phyloP scores from a whole-genome alignment of 257 asterid genomes.

The Nicotiana undulata region DNA sequence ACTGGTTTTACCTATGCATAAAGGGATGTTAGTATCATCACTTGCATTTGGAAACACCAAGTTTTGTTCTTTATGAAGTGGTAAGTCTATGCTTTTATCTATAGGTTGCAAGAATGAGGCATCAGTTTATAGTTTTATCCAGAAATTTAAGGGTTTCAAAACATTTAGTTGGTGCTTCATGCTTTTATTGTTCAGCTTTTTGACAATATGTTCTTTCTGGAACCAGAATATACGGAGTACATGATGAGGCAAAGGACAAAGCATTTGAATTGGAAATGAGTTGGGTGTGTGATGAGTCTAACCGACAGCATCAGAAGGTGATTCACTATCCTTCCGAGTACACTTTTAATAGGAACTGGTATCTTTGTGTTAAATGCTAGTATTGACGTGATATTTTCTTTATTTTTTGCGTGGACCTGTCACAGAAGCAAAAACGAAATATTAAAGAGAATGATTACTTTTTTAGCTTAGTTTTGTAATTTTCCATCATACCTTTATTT shows the following conservation, averaged over 20 bases:
- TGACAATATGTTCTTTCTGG: background rate
- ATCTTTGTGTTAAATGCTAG: background rate
- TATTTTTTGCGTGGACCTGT: background rate
- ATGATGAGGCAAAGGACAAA: conserved; percentile 97
- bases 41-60: background rate
- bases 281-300: conserved; percentile 98
- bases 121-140: background rate
- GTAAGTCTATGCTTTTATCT: background rate
- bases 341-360: background rate
- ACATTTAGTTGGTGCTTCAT: background rate
- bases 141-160: background rate
- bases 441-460: background rate
- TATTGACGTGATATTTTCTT: background rate
- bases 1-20: background rate
- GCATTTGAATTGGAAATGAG: conserved; percentile 95
- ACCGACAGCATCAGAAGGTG: conserved; percentile 94
- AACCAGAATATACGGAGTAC: conserved; percentile 82
- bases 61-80: background rate
- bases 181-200: background rate
- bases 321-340: background rate
- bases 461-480: background rate
- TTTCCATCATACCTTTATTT: background rate
- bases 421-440: background rate
- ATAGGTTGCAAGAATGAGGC: background rate
- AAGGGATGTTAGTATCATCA: background rate